Conservation (phyloP, 192 early-diverging fungal species). For the Rhizophagus sp. region DNA sequence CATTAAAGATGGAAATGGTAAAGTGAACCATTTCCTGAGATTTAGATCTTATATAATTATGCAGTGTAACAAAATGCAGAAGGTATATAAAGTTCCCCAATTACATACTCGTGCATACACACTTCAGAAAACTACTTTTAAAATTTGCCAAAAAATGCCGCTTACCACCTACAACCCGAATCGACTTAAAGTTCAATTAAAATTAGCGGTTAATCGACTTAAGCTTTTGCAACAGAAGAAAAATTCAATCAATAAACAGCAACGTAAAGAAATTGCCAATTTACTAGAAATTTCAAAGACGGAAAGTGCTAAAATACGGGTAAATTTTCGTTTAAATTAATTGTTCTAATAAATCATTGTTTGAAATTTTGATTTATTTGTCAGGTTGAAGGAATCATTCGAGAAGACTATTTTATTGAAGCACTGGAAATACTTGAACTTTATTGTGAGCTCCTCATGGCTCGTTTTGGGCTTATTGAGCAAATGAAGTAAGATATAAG, state of each 20-base stretch:
- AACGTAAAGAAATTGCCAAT: slow-evolving; percentile 78
- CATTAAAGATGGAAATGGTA: too few relatives aligned
- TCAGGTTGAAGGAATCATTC: slow-evolving; percentile 83
- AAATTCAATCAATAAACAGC: slow-evolving; percentile 66
- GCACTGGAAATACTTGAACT: slow-evolving; percentile 93
- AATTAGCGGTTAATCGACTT: slow-evolving; percentile 83
- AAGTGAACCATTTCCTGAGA: too few relatives aligned
- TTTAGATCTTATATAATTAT: too few relatives aligned
- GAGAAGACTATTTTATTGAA: slow-evolving; percentile 91
- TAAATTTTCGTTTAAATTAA: slow-evolving; percentile 30
- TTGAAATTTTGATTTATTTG: background rate
- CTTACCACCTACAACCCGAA: slow-evolving; percentile 45
- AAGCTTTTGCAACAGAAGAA: slow-evolving; percentile 91
- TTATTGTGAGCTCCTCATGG: slow-evolving; percentile 84
- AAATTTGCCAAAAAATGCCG: too few relatives aligned
- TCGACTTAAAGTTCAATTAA: slow-evolving; percentile 85
- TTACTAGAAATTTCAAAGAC: slow-evolving; percentile 82
- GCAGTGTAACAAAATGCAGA: too few relatives aligned
- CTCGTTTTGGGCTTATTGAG: slow-evolving; percentile 87
- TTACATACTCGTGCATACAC: too few relatives aligned
- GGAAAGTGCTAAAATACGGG: slow-evolving; percentile 84
- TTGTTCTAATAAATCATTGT: background rate
- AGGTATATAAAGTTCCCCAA: too few relatives aligned
- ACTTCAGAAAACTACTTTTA: too few relatives aligned
- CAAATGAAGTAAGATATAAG: slow-evolving; percentile 61